phyloP scores from a whole-genome alignment of 179 eudicot genomes.

The Gypsophila paniculata region DNA sequence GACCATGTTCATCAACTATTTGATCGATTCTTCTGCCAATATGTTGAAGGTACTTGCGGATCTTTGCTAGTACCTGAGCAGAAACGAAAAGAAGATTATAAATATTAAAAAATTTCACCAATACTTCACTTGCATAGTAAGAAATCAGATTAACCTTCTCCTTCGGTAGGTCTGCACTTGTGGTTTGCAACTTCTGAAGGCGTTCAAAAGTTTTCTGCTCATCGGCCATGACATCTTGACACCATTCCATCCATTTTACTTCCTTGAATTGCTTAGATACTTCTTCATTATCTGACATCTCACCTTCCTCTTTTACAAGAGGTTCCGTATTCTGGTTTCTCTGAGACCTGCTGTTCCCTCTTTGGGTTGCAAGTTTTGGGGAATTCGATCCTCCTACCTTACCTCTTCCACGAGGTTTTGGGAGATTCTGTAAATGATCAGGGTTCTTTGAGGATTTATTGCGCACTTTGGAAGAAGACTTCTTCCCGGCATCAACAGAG shows the following conservation, averaged over 20 bases:
- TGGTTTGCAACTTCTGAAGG: conserved; percentile 79
- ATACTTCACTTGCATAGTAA: background rate
- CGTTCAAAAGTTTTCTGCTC: conserved; percentile 86
- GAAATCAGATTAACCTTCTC: conserved; percentile 58
- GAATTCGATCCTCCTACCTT: conserved; percentile 53
- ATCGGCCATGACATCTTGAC: conserved; percentile 82
- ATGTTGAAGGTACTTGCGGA: conserved; percentile 84
- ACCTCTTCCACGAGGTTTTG: conserved; percentile 47
- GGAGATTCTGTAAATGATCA: conserved; percentile 34
- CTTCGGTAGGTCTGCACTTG: conserved; percentile 90
- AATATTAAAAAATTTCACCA: background rate
- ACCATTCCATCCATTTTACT: conserved; percentile 99
- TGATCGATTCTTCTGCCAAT: conserved; percentile 86
- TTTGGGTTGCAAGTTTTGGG: conserved; percentile 35
- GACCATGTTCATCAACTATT: conserved; percentile 59
- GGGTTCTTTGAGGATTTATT: conserved; percentile 60
- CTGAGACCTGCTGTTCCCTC: conserved; percentile 41
- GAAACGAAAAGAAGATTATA: background rate
- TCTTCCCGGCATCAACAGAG: conserved; percentile 62
- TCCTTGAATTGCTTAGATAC: conserved; percentile 98
- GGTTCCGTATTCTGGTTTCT: conserved; percentile 66
- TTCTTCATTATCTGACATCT: conserved; percentile 96
- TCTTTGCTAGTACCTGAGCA: conserved; percentile 76
- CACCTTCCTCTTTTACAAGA: conserved; percentile 94
- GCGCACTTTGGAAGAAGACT: conserved; percentile 49